Evolutionary conservation across 176 grass and related monocot species (phyloP).

Genomic region (Avena sativa): DNA sequence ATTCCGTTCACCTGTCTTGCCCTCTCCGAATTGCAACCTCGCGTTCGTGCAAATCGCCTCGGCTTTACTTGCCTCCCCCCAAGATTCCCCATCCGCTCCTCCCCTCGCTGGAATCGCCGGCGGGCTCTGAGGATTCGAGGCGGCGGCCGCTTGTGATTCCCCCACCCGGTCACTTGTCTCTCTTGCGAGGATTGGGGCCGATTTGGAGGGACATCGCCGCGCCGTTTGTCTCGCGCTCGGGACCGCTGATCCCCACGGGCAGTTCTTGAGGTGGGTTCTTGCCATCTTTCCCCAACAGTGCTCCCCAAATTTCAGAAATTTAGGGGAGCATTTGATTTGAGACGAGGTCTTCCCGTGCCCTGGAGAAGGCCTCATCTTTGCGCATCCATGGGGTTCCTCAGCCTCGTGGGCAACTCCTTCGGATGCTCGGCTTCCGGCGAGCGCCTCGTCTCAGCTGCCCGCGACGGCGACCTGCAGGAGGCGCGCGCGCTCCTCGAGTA

Average conservation of each 20-base stretch:
- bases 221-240: slow-evolving; percentile 14
- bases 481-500: slow-evolving; percentile 89
- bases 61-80: slow-evolving; percentile 16
- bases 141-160: slow-evolving; percentile 19
- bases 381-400: slow-evolving; percentile 88
- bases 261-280: slow-evolving; percentile 37
- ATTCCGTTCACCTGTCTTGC: slow-evolving; percentile 41
- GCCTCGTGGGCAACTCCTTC: slow-evolving; percentile 95
- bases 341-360: background rate
- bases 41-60: slow-evolving; percentile 46
- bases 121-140: slow-evolving; percentile 44
- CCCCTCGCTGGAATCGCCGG: slow-evolving; percentile 45
- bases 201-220: slow-evolving; percentile 36
- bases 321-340: slow-evolving; percentile 32
- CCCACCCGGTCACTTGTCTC: slow-evolving; percentile 1
- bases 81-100: slow-evolving; percentile 28
- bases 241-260: slow-evolving; percentile 35
- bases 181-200: slow-evolving; percentile 27
- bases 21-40: slow-evolving; percentile 37
- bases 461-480: slow-evolving; percentile 92
- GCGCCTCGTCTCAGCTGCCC: slow-evolving; percentile 91
- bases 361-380: slow-evolving; percentile 39
- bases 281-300: background rate
- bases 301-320: slow-evolving; percentile 1
- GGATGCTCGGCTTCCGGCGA: slow-evolving; percentile 96